Evolutionary conservation across 805 yeast genomes (phyloP), one percentile per base, ranked within the genome.

Genomic region (Suhomyces sp.): DNA sequence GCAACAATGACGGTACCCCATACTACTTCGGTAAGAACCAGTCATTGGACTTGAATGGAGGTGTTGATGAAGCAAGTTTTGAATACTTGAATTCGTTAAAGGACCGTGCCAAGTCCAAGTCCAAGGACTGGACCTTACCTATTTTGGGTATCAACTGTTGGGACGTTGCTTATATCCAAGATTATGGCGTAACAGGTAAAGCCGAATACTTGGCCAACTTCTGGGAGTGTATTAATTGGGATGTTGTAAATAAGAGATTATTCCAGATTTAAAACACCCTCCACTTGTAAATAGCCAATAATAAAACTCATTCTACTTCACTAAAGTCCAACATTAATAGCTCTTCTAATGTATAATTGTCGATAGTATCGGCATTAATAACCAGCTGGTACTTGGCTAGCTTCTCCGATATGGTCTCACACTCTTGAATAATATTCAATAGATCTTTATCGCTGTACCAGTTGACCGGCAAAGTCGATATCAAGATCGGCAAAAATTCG

Each of bases 131-230:
- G 73, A 78, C 84, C 21, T 73, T 91, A 58, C 96, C 94, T 6
- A 71, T 94, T 44, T 77, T 94, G 58, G 87, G 84, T 47, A 77
- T 91, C 57, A 89, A 85, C 68, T 78, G 87, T 58, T 92, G 97
- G 97, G 96, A 93, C 67, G 82, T 84, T 57, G 89, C 97, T n/a
- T 94, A 86, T 67, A 61, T 90, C 44, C 73, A 80, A 24, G 98
- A 94, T 69, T 93, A 86, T 69, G 97, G 97, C 45, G 78, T 89
- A 48, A 74, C 68, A 48, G 96, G 94, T 21, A 87, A 86, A 72
- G 75, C 80, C 43, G 75, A 79, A 49, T 94, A 87, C 69, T 78
- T 94, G 58, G 81, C 81, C 54, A 85, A 85, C 56, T 84, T 85
- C 63, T 85, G 96, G 84, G 80, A 84, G 48, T 78, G 89, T 57